Conservation (phyloP, 2,329 filamentous ascomycete genomes). For the Dothiorella sarmentorum region DNA sequence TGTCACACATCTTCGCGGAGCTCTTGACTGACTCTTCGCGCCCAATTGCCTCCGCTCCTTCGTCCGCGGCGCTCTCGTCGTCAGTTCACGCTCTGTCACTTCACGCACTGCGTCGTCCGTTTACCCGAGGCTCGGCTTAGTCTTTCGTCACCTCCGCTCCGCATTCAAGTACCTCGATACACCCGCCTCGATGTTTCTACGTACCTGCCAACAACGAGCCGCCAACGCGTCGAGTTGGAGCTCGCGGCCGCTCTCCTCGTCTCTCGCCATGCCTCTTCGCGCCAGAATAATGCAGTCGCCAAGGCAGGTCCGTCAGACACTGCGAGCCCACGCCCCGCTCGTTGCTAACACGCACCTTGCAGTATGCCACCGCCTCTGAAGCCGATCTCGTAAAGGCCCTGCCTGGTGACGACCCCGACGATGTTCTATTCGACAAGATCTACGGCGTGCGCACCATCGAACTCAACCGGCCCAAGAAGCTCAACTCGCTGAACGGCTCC, state of each 20-base stretch:
- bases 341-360: not conserved
- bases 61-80: not conserved
- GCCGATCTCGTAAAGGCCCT: conserved; percentile 49
- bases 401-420: conserved; percentile 71
- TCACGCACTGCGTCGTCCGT: conserved; percentile 19
- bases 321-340: not conserved
- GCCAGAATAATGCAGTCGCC: conserved; percentile 62
- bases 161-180: conserved; percentile 16
- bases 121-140: conserved; percentile 39
- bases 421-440: conserved; percentile 86
- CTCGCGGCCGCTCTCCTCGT: conserved; percentile 27
- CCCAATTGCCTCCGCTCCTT: conserved; percentile 1
- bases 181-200: conserved; percentile 43
- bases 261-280: conserved; percentile 69
- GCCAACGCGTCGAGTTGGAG: conserved; percentile 39
- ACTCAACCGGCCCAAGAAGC: conserved; percentile 87
- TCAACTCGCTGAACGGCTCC: conserved; percentile 87
- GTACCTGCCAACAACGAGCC: conserved; percentile 38
- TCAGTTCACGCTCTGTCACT: not conserved
- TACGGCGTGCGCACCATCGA: conserved; percentile 90
- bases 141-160: conserved; percentile 11
- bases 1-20: not conserved
- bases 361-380: conserved; percentile 23
- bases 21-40: conserved; percentile 18
- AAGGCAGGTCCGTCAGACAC: conserved; percentile 47